Base-by-base conservation (phyloP, 2,329 filamentous ascomycete genomes). In the Fusarium sp. region DNA sequence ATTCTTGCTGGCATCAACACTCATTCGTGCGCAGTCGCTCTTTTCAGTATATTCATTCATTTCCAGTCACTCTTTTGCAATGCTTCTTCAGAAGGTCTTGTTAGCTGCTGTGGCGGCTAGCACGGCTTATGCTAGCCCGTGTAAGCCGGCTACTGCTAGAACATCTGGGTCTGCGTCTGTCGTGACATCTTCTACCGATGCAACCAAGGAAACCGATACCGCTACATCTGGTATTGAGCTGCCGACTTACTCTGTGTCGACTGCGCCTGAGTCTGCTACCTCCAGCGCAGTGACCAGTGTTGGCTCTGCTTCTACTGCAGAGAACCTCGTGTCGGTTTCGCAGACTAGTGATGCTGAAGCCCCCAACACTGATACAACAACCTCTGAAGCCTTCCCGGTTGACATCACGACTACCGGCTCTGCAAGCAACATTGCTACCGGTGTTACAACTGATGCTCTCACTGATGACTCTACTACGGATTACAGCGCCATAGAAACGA, bases 301-400 rank as follows among this genome's bases (percentile, higher is more conserved):
- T 5, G 14, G 4, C 4, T 42, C 50, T 30, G 9, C 11, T 18
- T 30, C 37, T 4, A 28, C 13, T 12, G 7, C 14, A 42, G 25
- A 43, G 23, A 23, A 7, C 3, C 0, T 23, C 14, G n/a, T 23
- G 2, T 16, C n/a, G 4, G 3, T 13, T 18, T 11, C 21, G 42
- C 2, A 34, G 32, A 34, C 2, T 18, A 18, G 4, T 34, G 16
- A 34, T 34, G 16, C 8, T 3, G 16, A 10, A 34, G 8, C 4
- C 8, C 4, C 32, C 2, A 34, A 1, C 32, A 34, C 32, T 4
- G 32, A 34, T 4, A 34, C 32, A 0, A 4, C 5, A 3, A 18
- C 32, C 0, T 34, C 32, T 1, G 16, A 10, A 2, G 0, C 16
- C 32, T 2, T 10, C 32, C 5, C 16, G 0, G 14, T 34, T 18